Evolutionary conservation across 2,329 filamentous ascomycete genomes (phyloP).

Genomic region (Calonectria ilicicola): DNA sequence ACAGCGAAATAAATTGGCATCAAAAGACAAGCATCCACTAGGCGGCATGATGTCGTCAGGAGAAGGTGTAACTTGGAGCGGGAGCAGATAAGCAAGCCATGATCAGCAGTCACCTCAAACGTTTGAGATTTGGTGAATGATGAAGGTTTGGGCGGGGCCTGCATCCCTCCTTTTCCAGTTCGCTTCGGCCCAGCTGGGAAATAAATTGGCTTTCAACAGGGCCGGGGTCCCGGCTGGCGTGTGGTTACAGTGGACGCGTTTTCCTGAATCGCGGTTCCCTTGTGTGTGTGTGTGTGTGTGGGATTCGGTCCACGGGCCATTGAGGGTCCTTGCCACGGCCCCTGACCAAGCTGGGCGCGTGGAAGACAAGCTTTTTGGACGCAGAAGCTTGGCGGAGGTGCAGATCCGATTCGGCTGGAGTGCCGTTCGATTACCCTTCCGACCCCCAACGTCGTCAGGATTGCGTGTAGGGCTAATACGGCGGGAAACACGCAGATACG

Average conservation of each 20-base stretch:
- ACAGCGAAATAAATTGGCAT: conserved; percentile 12
- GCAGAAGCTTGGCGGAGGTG: conserved; percentile 35
- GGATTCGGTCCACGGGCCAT: conserved; percentile 9
- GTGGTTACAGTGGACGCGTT: not conserved
- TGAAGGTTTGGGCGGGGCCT: not conserved
- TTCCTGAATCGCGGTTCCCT: not conserved
- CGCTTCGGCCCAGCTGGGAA: conserved; percentile 1
- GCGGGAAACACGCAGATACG: not conserved
- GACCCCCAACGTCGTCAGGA: not conserved
- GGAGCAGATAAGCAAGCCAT: not conserved
- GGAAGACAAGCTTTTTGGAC: conserved; percentile 36
- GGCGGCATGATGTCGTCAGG: not conserved
- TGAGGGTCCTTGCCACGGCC: not conserved
- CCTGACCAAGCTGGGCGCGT: conserved; percentile 8
- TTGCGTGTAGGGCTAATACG: not conserved
- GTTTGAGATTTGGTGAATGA: not conserved
- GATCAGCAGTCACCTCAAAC: not conserved
- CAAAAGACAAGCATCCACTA: conserved; percentile 10
- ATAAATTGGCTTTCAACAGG: conserved; percentile 15
- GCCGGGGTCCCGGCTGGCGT: conserved; percentile 14
- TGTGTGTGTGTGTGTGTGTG: not conserved
- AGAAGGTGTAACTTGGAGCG: not conserved
- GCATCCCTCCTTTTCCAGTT: not conserved
- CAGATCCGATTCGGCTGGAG: conserved; percentile 33
- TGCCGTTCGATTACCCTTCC: conserved; percentile 14